Evolutionary conservation across 768 basidiomycete species (phyloP), one percentile per base, ranked within the genome.

Genomic region (Kwoniella newhampshirensis): DNA sequence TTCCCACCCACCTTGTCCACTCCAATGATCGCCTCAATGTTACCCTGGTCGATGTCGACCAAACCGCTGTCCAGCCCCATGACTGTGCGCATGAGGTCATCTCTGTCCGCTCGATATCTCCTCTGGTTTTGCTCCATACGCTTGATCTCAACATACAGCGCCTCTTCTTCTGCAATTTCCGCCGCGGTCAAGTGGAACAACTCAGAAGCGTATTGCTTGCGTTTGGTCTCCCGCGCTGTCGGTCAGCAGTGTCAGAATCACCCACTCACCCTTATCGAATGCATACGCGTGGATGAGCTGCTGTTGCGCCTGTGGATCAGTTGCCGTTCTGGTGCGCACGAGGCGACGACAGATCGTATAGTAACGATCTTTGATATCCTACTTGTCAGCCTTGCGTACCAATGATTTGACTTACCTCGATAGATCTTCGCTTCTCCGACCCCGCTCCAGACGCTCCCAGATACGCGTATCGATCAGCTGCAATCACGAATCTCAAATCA

Each of bases 321-420:
- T 76, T 82, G 91, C 92, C 17, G 91, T 89, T 25, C 89, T 80
- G 67, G 84, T 89, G 41, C 90, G 83, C 30, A 97, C 81, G 30
- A 98, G 82, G 60, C 88, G 89, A 26, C 96, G 83, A 73, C 91
- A 93, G 17, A 93, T 86, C 47, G 87, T 85, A 75, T 88, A 97
- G 70, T 98, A 98, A 26, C 96, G 82, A 64, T 91, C 89, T 79
- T 97, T 98, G 64, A 98, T 77, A 60, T 96, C 93, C 90, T 92
- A 18, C 7, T 17, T 26, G 48, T 68, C 37, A 63, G 54, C 41
- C 17, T 12, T 4, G 25, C 21, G 13, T n/a, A 9, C 1, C 4
- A 15, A 53, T 54, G 13, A 3, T 18, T 15, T 13, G 9, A 70
- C 79, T 54, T 58, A 88, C 91, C 81, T 93, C 91, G 51, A 91